Percentiles rank a stretch among this genome's conserved stretches.
Conservation (phyloP, 192 early-diverging fungal species). For the Coemansia sp. region DNA sequence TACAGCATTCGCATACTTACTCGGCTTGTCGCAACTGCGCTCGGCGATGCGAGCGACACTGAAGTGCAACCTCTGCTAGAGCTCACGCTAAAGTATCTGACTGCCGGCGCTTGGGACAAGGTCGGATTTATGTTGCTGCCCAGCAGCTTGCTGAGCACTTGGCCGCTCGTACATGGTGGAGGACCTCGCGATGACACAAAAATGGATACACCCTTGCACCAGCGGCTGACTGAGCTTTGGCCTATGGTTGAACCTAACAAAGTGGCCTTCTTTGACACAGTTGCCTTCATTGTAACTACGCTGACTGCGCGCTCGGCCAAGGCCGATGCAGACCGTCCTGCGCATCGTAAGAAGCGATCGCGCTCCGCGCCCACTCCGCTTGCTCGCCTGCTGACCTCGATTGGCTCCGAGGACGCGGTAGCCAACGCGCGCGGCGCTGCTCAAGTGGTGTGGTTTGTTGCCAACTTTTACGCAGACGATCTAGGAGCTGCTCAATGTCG, state of each 20-base stretch:
- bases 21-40: constrained; percentile 22
- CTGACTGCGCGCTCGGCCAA: constrained; percentile 7
- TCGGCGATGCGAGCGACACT: background rate
- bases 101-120: constrained; percentile 44
- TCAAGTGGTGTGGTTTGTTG: constrained; percentile 44
- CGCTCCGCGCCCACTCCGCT: constrained; percentile 38
- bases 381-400: constrained; percentile 28
- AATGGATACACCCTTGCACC: constrained; percentile 7
- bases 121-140: constrained; percentile 47
- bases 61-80: constrained; percentile 28
- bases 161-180: constrained; percentile 18
- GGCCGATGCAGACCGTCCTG: background rate
- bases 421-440: constrained; percentile 40
- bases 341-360: constrained; percentile 29
- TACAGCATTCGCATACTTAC: constrained; percentile 38
- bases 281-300: constrained; percentile 26
- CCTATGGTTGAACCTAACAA: constrained; percentile 24
- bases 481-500: constrained; percentile 16
- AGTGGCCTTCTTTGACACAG: constrained; percentile 48
- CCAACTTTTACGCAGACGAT: constrained; percentile 24
- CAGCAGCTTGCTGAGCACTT: constrained; percentile 33
- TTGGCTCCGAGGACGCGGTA: constrained; percentile 24
- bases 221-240: constrained; percentile 18
- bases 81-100: constrained; percentile 37
- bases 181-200: background rate